Evolutionary conservation across 805 yeast species (phyloP).

Genomic region (Komagataella populi): DNA sequence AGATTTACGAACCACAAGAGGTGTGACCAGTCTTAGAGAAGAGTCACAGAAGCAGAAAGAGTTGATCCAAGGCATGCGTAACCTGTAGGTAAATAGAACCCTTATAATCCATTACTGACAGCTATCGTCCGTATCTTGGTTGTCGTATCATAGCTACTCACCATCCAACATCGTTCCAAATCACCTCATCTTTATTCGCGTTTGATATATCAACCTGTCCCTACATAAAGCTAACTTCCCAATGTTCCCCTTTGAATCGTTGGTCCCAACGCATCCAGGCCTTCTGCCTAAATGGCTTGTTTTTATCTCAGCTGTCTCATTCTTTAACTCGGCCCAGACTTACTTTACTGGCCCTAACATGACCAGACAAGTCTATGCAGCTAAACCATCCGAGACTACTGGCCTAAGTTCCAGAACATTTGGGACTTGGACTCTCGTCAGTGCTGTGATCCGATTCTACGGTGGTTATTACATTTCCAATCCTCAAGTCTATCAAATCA

Average conservation of each 20-base stretch:
- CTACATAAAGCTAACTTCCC: too few relatives aligned
- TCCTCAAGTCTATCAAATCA: slow-evolving; percentile 62
- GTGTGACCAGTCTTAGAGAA: slow-evolving; percentile 19
- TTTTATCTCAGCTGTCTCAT: slow-evolving; percentile 76
- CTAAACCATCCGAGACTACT: slow-evolving; percentile 42
- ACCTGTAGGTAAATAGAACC: slow-evolving; percentile 6
- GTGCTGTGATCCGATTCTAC: slow-evolving; percentile 72
- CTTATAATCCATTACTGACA: neutral
- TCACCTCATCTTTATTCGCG: neutral
- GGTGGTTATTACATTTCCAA: slow-evolving; percentile 70
- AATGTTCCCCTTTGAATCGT: neutral
- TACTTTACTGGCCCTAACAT: slow-evolving; percentile 63
- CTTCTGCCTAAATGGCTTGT: slow-evolving; percentile 66
- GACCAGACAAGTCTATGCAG: slow-evolving; percentile 69
- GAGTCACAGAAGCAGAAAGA: slow-evolving; percentile 26
- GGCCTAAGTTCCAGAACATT: slow-evolving; percentile 84
- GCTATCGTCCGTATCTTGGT: neutral
- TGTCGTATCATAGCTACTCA: neutral
- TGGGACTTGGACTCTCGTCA: slow-evolving; percentile 93
- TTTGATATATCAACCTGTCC: too few relatives aligned
- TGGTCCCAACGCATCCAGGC: slow-evolving; percentile 24
- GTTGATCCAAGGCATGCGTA: slow-evolving; percentile 23
- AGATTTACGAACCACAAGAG: slow-evolving; percentile 38
- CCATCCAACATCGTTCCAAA: neutral
- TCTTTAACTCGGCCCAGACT: slow-evolving; percentile 82